Evolutionary conservation across 1,284 basidiomycete genomes (phyloP).

Genomic region (Sporisorium iseilematis-ciliati): DNA sequence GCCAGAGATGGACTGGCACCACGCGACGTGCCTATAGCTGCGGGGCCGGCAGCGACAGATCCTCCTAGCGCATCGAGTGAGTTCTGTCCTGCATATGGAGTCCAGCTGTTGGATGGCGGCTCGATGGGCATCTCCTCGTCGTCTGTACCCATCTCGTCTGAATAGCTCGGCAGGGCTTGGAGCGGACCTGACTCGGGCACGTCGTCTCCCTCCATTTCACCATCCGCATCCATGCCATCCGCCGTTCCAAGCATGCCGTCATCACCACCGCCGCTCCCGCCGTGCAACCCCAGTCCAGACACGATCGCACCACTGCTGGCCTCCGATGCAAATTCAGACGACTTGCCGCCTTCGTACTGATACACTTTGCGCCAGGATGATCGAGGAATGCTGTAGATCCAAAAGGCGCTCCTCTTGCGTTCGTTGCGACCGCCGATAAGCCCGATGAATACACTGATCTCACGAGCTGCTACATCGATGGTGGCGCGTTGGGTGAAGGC

Average conservation of each 20-base stretch:
- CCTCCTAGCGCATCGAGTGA: slow-evolving; percentile 10
- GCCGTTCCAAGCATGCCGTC: slow-evolving; percentile 12
- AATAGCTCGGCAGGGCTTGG: slow-evolving; percentile 45
- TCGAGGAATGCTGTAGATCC: slow-evolving; percentile 61
- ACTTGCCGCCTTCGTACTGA: slow-evolving; percentile 46
- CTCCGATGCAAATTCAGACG: slow-evolving; percentile 44
- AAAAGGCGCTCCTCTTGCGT: slow-evolving; percentile 55
- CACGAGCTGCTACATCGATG: slow-evolving; percentile 57
- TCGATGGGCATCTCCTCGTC: slow-evolving; percentile 52
- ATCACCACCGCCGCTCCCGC: slow-evolving; percentile 6
- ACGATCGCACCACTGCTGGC: slow-evolving; percentile 6
- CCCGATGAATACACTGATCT: slow-evolving; percentile 68
- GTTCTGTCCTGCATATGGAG: slow-evolving; percentile 30
- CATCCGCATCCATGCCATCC: slow-evolving; percentile 29
- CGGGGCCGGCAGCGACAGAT: background rate
- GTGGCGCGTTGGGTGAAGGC: slow-evolving; percentile 68
- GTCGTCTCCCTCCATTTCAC: slow-evolving; percentile 48
- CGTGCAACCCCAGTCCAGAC: slow-evolving; percentile 16
- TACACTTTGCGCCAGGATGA: slow-evolving; percentile 58
- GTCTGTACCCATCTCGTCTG: slow-evolving; percentile 41
- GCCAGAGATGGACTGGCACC: slow-evolving; percentile 3
- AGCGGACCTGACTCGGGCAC: slow-evolving; percentile 49
- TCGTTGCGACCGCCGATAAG: slow-evolving; percentile 55
- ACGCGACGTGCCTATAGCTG: background rate
- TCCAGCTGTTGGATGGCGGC: slow-evolving; percentile 45